Evolutionary conservation across 1,139 yeast genomes (phyloP).

Genomic region (Geotrichum klebahnii): DNA sequence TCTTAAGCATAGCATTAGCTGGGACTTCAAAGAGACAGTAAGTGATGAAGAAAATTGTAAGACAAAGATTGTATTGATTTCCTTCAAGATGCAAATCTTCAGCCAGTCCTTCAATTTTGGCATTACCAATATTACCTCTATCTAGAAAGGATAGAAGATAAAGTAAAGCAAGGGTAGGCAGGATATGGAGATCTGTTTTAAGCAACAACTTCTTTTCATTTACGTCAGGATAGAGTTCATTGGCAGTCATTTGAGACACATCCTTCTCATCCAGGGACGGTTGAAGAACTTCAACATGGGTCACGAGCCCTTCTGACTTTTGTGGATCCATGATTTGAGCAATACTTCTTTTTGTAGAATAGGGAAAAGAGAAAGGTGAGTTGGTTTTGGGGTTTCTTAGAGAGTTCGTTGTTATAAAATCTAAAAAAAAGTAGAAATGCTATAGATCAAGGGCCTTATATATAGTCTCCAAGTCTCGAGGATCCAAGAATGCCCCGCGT

Average conservation of each 20-base stretch:
- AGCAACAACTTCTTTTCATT: constrained; percentile 32
- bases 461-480: no score
- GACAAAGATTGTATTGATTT: constrained; percentile 50
- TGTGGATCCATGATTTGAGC: constrained; percentile 6
- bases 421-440: no score
- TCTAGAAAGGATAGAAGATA: constrained; percentile 63
- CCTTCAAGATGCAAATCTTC: constrained; percentile 40
- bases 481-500: no score
- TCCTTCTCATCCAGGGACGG: not conserved
- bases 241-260: constrained; percentile 12
- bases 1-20: constrained; percentile 50
- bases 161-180: constrained; percentile 54
- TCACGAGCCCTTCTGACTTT: constrained; percentile 6
- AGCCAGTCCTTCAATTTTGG: constrained; percentile 58
- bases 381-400: not conserved
- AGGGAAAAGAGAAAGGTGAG: not conserved
- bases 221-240: constrained; percentile 14
- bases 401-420: no score
- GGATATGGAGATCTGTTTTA: constrained; percentile 49
- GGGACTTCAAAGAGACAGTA: constrained; percentile 53
- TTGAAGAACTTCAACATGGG: constrained; percentile 3
- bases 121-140: constrained; percentile 55
- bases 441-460: no score
- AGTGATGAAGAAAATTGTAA: constrained; percentile 57
- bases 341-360: no score